Evolutionary conservation across 495 filamentous ascomycete species (phyloP), one percentile per base, ranked within the genome.

Genomic region (Aspergillus nanangensis): DNA sequence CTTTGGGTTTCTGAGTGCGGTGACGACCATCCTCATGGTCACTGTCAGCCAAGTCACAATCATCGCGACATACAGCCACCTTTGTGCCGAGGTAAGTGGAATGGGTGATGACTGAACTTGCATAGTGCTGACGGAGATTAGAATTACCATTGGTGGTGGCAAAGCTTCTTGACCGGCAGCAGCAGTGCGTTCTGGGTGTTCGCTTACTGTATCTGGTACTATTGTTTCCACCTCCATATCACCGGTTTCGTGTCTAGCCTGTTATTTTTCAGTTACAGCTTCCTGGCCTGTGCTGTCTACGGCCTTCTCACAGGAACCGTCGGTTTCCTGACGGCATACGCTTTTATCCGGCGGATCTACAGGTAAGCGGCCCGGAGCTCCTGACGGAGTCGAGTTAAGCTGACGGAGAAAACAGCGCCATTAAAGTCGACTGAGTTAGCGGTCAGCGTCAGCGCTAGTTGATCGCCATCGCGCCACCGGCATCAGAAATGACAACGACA

Each of bases 81-180:
- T 96, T 18, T 95, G 90, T 67, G 70, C 80, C 9, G 91, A 87
- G 69, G 78, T 79, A 69, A 58, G 70, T 50, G 7, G 24, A n/a
- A n/a, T n/a, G n/a, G n/a, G n/a, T n/a, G n/a, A n/a, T n/a, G n/a
- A n/a, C n/a, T n/a, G n/a, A n/a, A n/a, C n/a, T n/a, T n/a, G n/a
- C 10, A 18, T 32, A 11, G 11, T 13, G 8, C 36, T 15, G 20
- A 18, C 15, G 36, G 3, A 13, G 39, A 55, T 64, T 37, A 90
- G 82, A 92, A 95, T 61, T 89, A 95, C 64, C 78, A 93, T 61
- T 96, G 91, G 91, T 94, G 88, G 88, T 95, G 90, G 90, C 86
- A 89, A 59, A 88, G 85, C 51, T 93, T 96, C 71, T 63, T 90
- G 29, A 79, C 91, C 13, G 91, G 91, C 33, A 84, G 84, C 41